phyloP scores from a whole-genome alignment of 495 filamentous ascomycete species.

The Aspergillus conjunctus region DNA sequence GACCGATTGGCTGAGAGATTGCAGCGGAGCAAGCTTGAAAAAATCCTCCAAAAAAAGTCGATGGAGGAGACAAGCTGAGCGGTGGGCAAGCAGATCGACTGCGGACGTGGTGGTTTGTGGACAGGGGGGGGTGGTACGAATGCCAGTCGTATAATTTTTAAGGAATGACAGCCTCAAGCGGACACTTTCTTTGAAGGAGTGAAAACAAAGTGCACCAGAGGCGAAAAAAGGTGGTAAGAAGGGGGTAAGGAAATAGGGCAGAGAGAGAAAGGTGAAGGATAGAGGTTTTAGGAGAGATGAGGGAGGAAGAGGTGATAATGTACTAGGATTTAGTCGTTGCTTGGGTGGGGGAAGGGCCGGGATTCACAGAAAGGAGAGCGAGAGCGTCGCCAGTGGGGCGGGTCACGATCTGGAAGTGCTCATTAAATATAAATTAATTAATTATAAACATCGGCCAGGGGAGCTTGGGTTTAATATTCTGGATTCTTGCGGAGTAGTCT shows the following conservation, averaged over 20 bases:
- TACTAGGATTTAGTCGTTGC: slow-evolving; percentile 27
- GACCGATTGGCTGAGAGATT: slow-evolving; percentile 20
- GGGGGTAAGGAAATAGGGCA: slow-evolving; percentile 30
- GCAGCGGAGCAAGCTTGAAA: slow-evolving; percentile 14
- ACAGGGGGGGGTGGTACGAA: slow-evolving; percentile 22
- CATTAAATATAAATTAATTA: slow-evolving; percentile 34
- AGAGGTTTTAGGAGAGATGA: slow-evolving; percentile 24
- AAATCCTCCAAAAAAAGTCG: slow-evolving; percentile 2
- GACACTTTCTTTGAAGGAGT: slow-evolving; percentile 42
- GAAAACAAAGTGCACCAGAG: slow-evolving; percentile 34
- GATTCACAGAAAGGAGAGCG: slow-evolving; percentile 26
- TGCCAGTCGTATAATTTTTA: slow-evolving; percentile 27
- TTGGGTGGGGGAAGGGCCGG: slow-evolving; percentile 23
- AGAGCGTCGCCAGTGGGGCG: slow-evolving; percentile 26
- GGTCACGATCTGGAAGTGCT: slow-evolving; percentile 27
- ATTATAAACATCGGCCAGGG: slow-evolving; percentile 15
- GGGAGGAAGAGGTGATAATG: slow-evolving; percentile 29
- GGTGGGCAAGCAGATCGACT: slow-evolving; percentile 42
- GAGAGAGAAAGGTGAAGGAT: slow-evolving; percentile 23
- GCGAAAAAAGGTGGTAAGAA: slow-evolving; percentile 25
- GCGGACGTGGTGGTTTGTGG: slow-evolving; percentile 26
- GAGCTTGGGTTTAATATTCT: slow-evolving; percentile 7
- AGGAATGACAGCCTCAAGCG: slow-evolving; percentile 44
- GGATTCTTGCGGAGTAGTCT: neutral
- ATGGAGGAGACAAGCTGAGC: slow-evolving; percentile 14